Evolutionary conservation across 306 rosid species (phyloP), one percentile per base, ranked within the genome.

Genomic region (Pyrus communis): DNA sequence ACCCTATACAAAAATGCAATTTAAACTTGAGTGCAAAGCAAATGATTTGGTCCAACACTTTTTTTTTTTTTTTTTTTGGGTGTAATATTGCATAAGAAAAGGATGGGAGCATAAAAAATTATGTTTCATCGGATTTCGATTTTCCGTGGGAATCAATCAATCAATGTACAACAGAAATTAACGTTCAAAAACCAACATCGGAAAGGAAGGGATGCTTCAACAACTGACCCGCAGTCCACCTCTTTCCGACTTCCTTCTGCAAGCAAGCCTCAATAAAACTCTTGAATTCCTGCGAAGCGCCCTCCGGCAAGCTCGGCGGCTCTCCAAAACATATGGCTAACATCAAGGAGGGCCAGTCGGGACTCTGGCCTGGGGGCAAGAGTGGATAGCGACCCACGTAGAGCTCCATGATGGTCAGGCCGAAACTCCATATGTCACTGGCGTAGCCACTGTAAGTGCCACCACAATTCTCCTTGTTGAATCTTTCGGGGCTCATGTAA

Each of bases 401-500:
- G 9, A 94, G 90, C 84, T 94, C 98, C 60, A 90, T 83, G 3
- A 94, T 81, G 21, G 97, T 94, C 7, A 94, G 62, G 2, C 98
- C 96, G 75, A 94, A 75, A 67, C 98, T 94, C 97, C 98, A 94
- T 6, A 94, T 90, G 58, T 92, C 97, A 0, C 89, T 89, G 0
- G 98, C 89, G 45, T 81, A 94, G 0, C 96, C 98, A 65, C 92
- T 81, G 77, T 94, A 94, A 27, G 79, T 90, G 4, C 96, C 96
- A 21, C 95, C 97, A 27, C 80, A 87, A 0, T 77, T 82, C 2
- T 91, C 93, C 15, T 97, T 97, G 89, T 94, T 95, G 77, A 94
- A 91, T 61, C 98, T 84, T 31, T 94, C 98, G 0, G 98, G 97
- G 75, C 95, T 94, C 97, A 91, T 91, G 79, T 90, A 94, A 2